A percentile compares a stretch with the other conserved stretches of the same genome.
phyloP scores from a whole-genome alignment of 768 basidiomycete species.

The Tulasnella sp. region DNA sequence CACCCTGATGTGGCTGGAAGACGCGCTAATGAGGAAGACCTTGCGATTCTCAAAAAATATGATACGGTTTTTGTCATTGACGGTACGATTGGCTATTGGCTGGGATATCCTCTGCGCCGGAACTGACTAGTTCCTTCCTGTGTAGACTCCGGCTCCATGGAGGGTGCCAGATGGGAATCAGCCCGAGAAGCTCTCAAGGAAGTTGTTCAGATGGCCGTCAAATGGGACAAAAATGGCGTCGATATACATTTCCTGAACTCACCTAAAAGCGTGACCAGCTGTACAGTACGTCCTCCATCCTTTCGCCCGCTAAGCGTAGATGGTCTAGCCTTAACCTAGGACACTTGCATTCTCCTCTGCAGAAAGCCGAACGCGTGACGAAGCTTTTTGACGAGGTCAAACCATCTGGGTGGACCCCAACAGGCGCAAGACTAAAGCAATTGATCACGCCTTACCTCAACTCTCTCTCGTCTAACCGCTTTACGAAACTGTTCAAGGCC shows the following conservation, averaged over 20 bases:
- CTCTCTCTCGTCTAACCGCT: not conserved
- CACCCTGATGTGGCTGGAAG: not conserved
- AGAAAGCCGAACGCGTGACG: not conserved
- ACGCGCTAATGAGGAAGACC: not conserved
- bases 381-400: not conserved
- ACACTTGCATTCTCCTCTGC: not conserved
- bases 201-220: constrained; percentile 36
- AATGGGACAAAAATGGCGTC: constrained; percentile 47
- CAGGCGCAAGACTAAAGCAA: not conserved
- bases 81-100: not conserved
- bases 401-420: not conserved
- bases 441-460: not conserved
- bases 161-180: constrained; percentile 39
- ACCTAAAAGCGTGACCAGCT: not conserved
- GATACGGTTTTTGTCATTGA: constrained; percentile 44
- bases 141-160: constrained; percentile 53
- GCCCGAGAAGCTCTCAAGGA: constrained; percentile 36
- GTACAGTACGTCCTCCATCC: not conserved
- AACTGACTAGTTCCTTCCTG: not conserved
- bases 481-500: not conserved
- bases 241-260: constrained; percentile 50
- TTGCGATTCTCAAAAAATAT: constrained; percentile 25
- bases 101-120: not conserved
- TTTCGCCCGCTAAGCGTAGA: not conserved
- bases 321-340: not conserved